Evolutionary conservation across 176 grass and related monocot species (phyloP).

Genomic region (Carex cristatella): DNA sequence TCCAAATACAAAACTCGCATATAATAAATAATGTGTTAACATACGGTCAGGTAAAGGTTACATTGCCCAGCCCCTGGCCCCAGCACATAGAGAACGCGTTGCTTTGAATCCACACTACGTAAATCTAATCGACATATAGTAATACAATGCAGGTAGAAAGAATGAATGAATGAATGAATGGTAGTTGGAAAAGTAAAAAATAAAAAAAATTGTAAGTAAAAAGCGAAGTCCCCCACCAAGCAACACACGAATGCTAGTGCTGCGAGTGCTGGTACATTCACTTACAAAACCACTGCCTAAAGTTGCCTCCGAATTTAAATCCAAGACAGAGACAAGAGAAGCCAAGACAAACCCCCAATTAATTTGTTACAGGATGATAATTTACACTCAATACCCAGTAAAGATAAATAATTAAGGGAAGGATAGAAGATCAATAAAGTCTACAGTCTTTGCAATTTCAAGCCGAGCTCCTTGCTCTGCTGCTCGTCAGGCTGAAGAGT

Average conservation of each 20-base stretch:
- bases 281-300: constrained; percentile 9
- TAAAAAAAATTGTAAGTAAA: not conserved
- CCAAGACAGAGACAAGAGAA: not conserved
- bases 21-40: not conserved
- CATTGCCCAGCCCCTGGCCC: not conserved
- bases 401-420: constrained; percentile 6
- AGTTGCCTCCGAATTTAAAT: not conserved
- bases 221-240: not conserved
- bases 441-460: constrained; percentile 30
- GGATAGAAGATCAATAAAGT: constrained; percentile 1
- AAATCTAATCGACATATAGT: not conserved
- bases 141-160: not conserved
- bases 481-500: constrained; percentile 78
- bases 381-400: constrained; percentile 15
- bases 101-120: not conserved
- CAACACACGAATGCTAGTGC: constrained; percentile 1
- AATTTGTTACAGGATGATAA: not conserved
- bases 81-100: not conserved
- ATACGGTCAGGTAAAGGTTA: not conserved
- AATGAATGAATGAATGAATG: not conserved
- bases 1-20: not conserved
- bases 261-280: not conserved
- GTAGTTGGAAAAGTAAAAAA: not conserved
- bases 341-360: not conserved
- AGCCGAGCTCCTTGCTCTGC: constrained; percentile 74